Percentiles rank a stretch among this genome's conserved stretches.
Evolutionary conservation across 352 stramenopile species (phyloP).

Genomic region (Phytophthora fragariaefolia): DNA sequence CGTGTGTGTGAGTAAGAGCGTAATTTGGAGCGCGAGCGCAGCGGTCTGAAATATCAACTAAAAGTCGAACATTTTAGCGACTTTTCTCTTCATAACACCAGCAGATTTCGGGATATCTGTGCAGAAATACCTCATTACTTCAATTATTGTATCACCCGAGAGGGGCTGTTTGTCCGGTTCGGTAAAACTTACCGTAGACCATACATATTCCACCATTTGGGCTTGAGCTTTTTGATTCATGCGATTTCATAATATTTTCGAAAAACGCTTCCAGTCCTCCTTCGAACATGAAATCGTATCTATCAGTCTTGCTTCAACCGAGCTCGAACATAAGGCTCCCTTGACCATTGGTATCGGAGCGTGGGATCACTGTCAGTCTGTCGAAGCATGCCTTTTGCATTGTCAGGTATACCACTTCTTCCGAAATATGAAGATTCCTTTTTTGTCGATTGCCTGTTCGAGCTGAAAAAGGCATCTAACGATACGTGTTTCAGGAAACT

Average conservation of each 20-base stretch:
- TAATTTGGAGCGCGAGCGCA: too few relatives aligned
- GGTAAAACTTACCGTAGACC: not conserved
- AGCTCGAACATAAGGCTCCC: not conserved
- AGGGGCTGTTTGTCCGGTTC: not conserved
- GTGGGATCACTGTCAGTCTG: too few relatives aligned
- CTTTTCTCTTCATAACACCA: too few relatives aligned
- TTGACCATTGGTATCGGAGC: too few relatives aligned
- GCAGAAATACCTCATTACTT: not conserved
- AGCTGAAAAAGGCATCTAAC: not conserved
- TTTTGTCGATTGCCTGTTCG: not conserved
- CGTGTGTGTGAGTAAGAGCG: too few relatives aligned
- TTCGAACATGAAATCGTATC: not conserved
- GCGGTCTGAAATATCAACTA: too few relatives aligned
- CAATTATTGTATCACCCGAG: not conserved
- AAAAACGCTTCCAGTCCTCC: constrained; percentile 10
- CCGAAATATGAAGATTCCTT: too few relatives aligned
- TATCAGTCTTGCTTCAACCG: not conserved
- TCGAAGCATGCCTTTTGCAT: too few relatives aligned
- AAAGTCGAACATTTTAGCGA: too few relatives aligned
- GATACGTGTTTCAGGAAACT: not conserved
- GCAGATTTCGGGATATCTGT: too few relatives aligned
- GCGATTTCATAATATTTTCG: constrained; percentile 13
- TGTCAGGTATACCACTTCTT: too few relatives aligned
- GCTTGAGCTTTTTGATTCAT: constrained; percentile 10
- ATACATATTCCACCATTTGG: not conserved